Conservation (phyloP, 2,329 filamentous ascomycete species). For the Ascochyta lentis region DNA sequence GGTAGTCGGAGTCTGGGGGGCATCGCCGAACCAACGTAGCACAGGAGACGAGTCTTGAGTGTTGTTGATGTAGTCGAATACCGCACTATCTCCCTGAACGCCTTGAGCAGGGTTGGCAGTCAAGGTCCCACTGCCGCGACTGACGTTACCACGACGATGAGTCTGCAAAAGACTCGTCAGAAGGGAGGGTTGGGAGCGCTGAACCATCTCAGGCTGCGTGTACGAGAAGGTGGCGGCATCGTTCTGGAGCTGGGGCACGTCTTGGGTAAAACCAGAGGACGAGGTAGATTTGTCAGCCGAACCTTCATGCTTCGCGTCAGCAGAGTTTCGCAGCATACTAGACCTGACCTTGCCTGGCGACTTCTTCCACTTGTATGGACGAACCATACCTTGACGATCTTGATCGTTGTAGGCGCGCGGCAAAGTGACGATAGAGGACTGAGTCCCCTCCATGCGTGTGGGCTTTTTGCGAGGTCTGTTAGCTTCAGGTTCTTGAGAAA, state of each 20-base stretch:
- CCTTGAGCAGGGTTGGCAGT: background rate
- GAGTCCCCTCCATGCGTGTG: constrained; percentile 10
- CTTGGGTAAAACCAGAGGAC: background rate
- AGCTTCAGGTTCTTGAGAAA: constrained; percentile 5
- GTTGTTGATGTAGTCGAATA: background rate
- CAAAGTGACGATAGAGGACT: constrained; percentile 17
- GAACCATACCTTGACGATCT: constrained; percentile 6
- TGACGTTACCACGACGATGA: background rate
- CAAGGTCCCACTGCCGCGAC: background rate
- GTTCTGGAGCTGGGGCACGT: background rate
- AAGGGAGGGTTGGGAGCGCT: background rate
- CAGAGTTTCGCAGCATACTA: background rate
- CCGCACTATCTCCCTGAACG: background rate
- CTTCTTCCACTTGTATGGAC: constrained; percentile 14
- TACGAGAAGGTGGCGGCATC: background rate
- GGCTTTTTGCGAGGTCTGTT: constrained; percentile 17
- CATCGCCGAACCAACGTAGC: background rate
- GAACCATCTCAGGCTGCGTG: background rate
- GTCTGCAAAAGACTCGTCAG: background rate
- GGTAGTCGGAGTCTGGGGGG: background rate
- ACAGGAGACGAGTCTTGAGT: too few relatives aligned
- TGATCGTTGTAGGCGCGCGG: background rate
- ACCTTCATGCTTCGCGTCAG: constrained; percentile 2
- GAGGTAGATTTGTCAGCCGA: background rate
- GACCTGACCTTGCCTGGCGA: background rate